These are phyloP conservation scores for Solanum infundibuliforme DNA, from an alignment of 257 asterid species.

Conservation along the genomic window DNA sequence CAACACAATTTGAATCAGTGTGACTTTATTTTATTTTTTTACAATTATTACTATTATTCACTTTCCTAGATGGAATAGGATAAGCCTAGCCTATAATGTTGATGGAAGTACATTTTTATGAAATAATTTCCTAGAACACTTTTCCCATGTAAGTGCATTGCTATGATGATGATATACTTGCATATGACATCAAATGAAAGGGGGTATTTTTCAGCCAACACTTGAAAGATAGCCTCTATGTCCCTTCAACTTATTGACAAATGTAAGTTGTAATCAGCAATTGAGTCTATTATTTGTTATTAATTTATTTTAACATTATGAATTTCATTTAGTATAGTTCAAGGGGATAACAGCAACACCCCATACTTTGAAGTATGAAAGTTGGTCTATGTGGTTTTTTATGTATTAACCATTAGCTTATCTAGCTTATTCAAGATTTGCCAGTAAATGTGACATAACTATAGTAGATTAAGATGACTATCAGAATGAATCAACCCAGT, in stretches of 20 bases:
- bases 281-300: not conserved
- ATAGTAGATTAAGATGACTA: not conserved
- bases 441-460: not conserved
- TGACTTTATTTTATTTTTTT: not conserved
- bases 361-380: not conserved
- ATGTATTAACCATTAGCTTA: not conserved
- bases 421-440: not conserved
- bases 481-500: not conserved
- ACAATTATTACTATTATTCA: not conserved
- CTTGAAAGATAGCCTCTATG: not conserved
- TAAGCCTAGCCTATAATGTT: not conserved
- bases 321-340: not conserved
- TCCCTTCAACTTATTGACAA: not conserved
- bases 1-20: not conserved
- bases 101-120: not conserved
- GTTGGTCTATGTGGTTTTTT: not conserved
- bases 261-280: not conserved
- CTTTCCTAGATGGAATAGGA: not conserved
- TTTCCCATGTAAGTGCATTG: not conserved
- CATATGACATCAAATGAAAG: not conserved
- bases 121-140: not conserved
- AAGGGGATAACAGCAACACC: not conserved
- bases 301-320: not conserved
- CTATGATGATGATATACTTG: not conserved
- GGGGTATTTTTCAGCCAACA: not conserved